Conservation (phyloP, 805 yeast genomes). For the Kazachstania africana region DNA sequence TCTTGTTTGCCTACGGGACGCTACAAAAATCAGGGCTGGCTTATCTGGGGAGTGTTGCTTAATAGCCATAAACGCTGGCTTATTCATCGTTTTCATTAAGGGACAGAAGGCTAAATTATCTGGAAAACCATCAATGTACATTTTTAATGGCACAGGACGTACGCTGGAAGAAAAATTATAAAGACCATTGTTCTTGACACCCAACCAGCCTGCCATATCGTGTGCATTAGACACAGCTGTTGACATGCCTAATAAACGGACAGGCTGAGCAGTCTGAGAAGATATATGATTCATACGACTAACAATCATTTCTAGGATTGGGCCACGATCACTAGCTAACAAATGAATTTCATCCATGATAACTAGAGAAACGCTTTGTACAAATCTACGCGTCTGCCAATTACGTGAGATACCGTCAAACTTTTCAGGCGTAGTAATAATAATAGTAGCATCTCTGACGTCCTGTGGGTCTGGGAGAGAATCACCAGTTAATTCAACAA, state of each 20-base stretch:
- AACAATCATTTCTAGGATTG: conserved; percentile 89
- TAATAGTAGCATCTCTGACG: conserved; percentile 70
- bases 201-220: conserved; percentile 90
- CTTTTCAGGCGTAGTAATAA: conserved; percentile 91
- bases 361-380: conserved; percentile 70
- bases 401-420: conserved; percentile 97
- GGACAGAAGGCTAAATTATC: conserved; percentile 73
- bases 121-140: conserved; percentile 76
- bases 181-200: conserved; percentile 83
- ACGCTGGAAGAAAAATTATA: conserved; percentile 88
- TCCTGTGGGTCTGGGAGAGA: conserved; percentile 81
- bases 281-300: conserved; percentile 59
- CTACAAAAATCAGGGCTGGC: conserved; percentile 93
- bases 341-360: conserved; percentile 95
- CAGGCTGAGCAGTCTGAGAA: conserved; percentile 72
- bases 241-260: conserved; percentile 81
- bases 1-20: conserved; percentile 86
- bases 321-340: conserved; percentile 95
- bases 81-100: conserved; percentile 50
- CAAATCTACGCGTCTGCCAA: conserved; percentile 72
- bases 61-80: conserved; percentile 85
- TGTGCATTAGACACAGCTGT: conserved; percentile 87
- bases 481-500: conserved; percentile 87
- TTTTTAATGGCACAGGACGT: conserved; percentile 88
- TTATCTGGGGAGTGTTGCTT: conserved; percentile 86